Evolutionary conservation across 306 rosid species (phyloP), one percentile per base, ranked within the genome.

Genomic region (Quillaja saponaria): DNA sequence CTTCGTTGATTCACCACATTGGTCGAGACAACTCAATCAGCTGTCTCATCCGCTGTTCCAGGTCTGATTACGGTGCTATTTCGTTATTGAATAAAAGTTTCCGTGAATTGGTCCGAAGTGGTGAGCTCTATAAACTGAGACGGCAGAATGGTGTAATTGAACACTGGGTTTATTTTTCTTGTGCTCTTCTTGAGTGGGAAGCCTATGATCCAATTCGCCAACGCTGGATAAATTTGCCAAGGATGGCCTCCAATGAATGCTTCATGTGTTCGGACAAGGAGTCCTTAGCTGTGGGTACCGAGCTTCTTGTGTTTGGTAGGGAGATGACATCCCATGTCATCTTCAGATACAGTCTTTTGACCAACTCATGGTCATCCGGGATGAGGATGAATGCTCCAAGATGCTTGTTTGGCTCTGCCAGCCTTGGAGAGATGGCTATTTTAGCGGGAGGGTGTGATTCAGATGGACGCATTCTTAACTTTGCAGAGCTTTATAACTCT

Each of bases 371-470:
- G 97, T 56, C 88, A 16, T 67, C 86, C 6, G 97, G 95, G 31
- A 78, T 76, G 78, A 78, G 76, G 63, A 91, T 88, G 97, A 85
- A 87, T 63, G 78, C 77, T 58, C 97, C 97, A 13, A 85, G 96
- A 69, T 88, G 95, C 71, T 80, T 91, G 81, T 91, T 91, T 21
- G 96, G 97, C 64, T 91, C 97, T 18, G 97, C 97, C 6, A 85
- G 97, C 66, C 79, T 77, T 0, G 94, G 88, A 8, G 96, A 91
- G 83, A 79, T 78, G n/a, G 97, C 97, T 12, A 91, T 91, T 68
- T 71, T 91, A 52, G 97, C 96, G 4, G 97, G 97, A 14, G 97
- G 97, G 0, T 91, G 96, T 72, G 89, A 91, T 73, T 85, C 95
- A 0, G 84, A 72, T 5, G 96, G 91, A 33, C 84, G 38, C 6